Evolutionary conservation across 2,329 filamentous ascomycete species (phyloP).

Genomic region (Plectosphaerella cucumerina): DNA sequence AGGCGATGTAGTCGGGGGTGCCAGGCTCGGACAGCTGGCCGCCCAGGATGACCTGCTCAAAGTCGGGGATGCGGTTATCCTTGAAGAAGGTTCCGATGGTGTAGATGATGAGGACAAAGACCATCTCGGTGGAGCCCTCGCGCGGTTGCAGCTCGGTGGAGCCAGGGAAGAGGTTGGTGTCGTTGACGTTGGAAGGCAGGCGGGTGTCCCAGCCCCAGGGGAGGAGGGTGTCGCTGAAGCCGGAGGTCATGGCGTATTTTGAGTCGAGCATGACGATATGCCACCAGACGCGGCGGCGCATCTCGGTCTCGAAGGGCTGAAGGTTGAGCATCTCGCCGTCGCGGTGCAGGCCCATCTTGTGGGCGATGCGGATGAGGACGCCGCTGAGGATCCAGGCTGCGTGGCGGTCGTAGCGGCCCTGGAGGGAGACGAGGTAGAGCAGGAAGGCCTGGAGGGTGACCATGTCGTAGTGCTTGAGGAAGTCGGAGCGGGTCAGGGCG

Average conservation of each 20-base stretch:
- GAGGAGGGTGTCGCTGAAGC: constrained; percentile 48
- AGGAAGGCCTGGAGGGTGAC: constrained; percentile 55
- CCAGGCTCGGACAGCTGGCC: constrained; percentile 27
- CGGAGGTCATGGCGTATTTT: constrained; percentile 53
- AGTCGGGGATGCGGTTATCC: constrained; percentile 31
- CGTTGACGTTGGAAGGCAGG: constrained; percentile 53
- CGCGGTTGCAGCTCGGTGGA: constrained; percentile 46
- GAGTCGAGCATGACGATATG: constrained; percentile 55
- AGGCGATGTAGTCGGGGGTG: constrained; percentile 39
- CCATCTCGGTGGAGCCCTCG: constrained; percentile 59
- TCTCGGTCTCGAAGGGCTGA: constrained; percentile 61
- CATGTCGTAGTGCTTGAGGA: constrained; percentile 55
- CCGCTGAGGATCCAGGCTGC: constrained; percentile 59
- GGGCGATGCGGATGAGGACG: constrained; percentile 57
- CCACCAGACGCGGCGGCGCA: constrained; percentile 66
- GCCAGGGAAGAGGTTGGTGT: constrained; percentile 51
- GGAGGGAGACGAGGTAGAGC: constrained; percentile 53
- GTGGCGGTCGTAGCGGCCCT: constrained; percentile 55
- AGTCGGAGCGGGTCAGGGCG: constrained; percentile 47
- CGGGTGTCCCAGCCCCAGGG: constrained; percentile 53
- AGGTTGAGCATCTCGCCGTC: constrained; percentile 55
- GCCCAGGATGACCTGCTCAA: constrained; percentile 36
- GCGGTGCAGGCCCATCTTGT: constrained; percentile 63
- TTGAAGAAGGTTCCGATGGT: constrained; percentile 47
- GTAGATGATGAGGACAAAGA: constrained; percentile 47